Conservation (phyloP, 2,329 filamentous ascomycete species). For the Elsinoe necatrix region DNA sequence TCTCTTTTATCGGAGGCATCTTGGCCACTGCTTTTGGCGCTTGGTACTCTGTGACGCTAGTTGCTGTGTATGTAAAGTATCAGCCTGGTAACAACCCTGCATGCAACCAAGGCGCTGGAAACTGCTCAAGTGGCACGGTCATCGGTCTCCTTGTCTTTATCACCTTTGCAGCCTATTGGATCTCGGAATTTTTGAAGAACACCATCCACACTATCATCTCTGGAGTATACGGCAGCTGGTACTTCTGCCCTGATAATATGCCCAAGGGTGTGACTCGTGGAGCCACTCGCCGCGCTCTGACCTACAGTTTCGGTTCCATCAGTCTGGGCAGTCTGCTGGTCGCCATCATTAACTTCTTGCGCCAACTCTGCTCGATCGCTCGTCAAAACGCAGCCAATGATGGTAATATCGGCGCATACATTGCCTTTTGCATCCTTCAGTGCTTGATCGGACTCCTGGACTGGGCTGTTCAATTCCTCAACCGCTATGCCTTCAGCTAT, state of each 20-base stretch:
- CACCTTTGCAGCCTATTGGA: conserved; percentile 90
- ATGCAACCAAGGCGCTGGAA: conserved; percentile 46
- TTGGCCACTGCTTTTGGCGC: conserved; percentile 66
- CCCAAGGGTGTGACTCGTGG: conserved; percentile 73
- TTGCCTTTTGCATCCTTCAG: conserved; percentile 65
- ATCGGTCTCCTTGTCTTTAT: conserved; percentile 78
- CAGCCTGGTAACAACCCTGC: conserved; percentile 56
- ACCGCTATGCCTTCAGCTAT: conserved; percentile 78
- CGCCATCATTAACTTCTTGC: conserved; percentile 75
- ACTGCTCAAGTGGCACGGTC: conserved; percentile 67
- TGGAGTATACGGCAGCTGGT: conserved; percentile 89
- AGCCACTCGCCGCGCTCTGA: conserved; percentile 72
- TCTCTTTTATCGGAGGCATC: conserved; percentile 75
- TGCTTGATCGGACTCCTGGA: conserved; percentile 71
- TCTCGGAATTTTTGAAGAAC: conserved; percentile 89
- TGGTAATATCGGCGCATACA: conserved; percentile 59
- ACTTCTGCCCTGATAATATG: conserved; percentile 64
- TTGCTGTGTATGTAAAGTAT: conserved; percentile 78
- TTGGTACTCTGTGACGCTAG: conserved; percentile 80
- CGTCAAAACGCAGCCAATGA: conserved; percentile 54
- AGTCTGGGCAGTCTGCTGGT: conserved; percentile 77
- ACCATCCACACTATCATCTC: conserved; percentile 81
- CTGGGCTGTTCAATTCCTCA: conserved; percentile 82
- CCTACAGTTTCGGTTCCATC: conserved; percentile 89
- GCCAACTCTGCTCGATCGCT: conserved; percentile 74